Evolutionary conservation across 2,329 filamentous ascomycete genomes (phyloP).

Genomic region (Aspergillus sp.): DNA sequence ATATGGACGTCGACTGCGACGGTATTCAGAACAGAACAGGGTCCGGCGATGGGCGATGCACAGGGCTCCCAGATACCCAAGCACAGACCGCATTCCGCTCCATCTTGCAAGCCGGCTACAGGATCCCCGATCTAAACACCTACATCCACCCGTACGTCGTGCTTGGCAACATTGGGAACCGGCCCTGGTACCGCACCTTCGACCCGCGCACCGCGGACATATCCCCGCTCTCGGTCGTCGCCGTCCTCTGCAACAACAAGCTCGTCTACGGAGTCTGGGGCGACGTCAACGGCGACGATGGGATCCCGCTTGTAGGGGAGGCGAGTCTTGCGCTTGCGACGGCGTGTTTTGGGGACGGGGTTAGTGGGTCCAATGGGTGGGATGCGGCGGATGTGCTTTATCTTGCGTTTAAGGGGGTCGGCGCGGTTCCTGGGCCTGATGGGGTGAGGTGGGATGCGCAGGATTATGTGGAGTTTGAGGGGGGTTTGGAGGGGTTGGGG

Average conservation of each 20-base stretch:
- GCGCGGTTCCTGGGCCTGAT: constrained; percentile 4
- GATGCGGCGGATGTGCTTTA: constrained; percentile 17
- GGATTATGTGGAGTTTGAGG: constrained; percentile 10
- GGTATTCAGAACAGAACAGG: constrained; percentile 5
- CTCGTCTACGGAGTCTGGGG: constrained; percentile 19
- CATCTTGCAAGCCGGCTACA: constrained; percentile 12
- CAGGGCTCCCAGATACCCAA: constrained; percentile 10
- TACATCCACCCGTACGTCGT: constrained; percentile 33
- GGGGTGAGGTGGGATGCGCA: constrained; percentile 11
- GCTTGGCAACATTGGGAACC: constrained; percentile 25
- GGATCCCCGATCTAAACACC: constrained; percentile 28
- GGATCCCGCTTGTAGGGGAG: constrained; percentile 8
- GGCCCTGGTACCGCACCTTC: constrained; percentile 5
- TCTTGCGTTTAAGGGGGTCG: constrained; percentile 11
- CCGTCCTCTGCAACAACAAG: constrained; percentile 13
- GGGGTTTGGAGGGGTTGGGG: constrained; percentile 9
- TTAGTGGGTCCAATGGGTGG: constrained; percentile 4
- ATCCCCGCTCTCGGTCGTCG: constrained; percentile 14
- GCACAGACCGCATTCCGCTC: constrained; percentile 18
- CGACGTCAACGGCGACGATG: constrained; percentile 16
- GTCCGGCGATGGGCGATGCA: constrained; percentile 14
- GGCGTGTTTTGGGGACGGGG: constrained; percentile 5
- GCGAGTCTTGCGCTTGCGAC: constrained; percentile 18
- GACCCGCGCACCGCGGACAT: constrained; percentile 5
- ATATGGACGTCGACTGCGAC: constrained; percentile 27